phyloP scores from a whole-genome alignment of 306 rosid genomes.

The Comarum palustre region DNA sequence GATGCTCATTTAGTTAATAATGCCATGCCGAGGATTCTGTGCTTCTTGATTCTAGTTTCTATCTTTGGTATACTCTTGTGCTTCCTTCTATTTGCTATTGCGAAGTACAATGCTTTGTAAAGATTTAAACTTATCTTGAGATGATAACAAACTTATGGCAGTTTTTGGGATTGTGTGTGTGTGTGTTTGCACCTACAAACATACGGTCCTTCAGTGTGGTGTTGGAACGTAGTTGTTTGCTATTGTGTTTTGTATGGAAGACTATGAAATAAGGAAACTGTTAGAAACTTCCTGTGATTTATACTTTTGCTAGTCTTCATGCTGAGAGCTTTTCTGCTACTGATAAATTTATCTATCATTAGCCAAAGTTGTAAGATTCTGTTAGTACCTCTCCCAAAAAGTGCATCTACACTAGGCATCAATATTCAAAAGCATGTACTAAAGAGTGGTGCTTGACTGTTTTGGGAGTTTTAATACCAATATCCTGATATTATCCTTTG shows the following conservation, averaged over 20 bases:
- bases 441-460: neutral
- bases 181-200: neutral
- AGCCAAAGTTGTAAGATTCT: neutral
- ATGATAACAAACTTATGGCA: neutral
- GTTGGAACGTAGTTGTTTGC: neutral
- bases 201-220: neutral
- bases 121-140: neutral
- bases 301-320: neutral
- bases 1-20: neutral
- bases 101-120: neutral
- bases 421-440: neutral
- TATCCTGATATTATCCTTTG: neutral
- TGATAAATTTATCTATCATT: neutral
- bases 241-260: neutral
- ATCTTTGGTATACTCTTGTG: neutral
- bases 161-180: neutral
- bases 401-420: neutral
- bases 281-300: neutral
- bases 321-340: neutral
- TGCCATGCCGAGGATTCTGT: neutral
- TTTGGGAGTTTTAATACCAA: neutral
- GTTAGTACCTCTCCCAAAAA: neutral
- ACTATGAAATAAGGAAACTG: neutral
- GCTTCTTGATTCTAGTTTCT: neutral
- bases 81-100: neutral